These are phyloP conservation scores for Botryotinia globosa DNA, from an alignment of 2,329 filamentous ascomycete genomes.

Conservation along the genomic window DNA sequence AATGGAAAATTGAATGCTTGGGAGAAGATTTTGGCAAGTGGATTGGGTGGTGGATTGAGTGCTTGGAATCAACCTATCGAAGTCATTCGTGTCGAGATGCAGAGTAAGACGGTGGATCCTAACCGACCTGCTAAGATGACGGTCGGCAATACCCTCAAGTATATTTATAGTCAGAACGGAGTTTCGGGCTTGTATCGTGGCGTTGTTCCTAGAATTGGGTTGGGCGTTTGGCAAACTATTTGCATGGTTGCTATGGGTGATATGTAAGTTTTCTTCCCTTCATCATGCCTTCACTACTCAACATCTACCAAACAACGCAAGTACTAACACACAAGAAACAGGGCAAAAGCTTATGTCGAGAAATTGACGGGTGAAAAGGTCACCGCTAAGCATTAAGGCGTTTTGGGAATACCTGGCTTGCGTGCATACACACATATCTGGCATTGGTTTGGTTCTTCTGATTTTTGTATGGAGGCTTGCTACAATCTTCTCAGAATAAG, in stretches of 20 bases:
- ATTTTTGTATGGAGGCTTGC: background rate
- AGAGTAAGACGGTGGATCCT: slow-evolving; percentile 96
- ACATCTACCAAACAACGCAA: background rate
- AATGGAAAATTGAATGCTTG: slow-evolving; percentile 70
- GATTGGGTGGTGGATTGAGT: slow-evolving; percentile 86
- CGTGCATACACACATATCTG: slow-evolving; percentile 7
- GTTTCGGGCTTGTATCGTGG: slow-evolving; percentile 92
- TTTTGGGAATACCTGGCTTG: slow-evolving; percentile 24
- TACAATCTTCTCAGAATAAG: background rate
- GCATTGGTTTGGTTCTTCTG: slow-evolving; percentile 13
- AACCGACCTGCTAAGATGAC: slow-evolving; percentile 99
- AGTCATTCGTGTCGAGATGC: slow-evolving; percentile 99
- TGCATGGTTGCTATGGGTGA: slow-evolving; percentile 99
- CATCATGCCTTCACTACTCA: background rate
- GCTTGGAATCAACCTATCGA: slow-evolving; percentile 99
- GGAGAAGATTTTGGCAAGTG: slow-evolving; percentile 88
- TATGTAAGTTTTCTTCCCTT: slow-evolving; percentile 61
- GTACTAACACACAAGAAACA: slow-evolving; percentile 41
- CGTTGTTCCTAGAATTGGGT: slow-evolving; percentile 87
- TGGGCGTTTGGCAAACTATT: slow-evolving; percentile 98
- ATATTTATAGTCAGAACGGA: slow-evolving; percentile 90
- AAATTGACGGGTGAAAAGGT: slow-evolving; percentile 62
- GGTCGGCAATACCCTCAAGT: slow-evolving; percentile 77
- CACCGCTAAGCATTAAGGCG: slow-evolving; percentile 64
- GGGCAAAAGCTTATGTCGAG: slow-evolving; percentile 66